These are phyloP conservation scores for Aegilops longissima DNA, from an alignment of 176 grass and related monocot species.

Conservation along the genomic window DNA sequence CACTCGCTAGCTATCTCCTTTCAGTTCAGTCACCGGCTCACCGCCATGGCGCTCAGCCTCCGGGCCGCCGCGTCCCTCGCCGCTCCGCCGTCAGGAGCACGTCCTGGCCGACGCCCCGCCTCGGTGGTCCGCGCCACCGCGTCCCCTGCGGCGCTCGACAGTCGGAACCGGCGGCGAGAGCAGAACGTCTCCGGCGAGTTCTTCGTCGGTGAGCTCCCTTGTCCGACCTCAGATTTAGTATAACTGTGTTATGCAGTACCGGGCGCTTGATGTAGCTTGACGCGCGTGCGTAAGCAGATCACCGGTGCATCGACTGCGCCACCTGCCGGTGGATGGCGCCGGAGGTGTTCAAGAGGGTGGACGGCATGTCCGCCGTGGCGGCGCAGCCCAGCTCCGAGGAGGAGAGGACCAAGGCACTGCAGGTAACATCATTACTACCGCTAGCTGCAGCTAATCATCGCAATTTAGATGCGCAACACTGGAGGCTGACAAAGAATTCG, in stretches of 20 bases:
- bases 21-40: background rate
- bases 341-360: constrained; percentile 66
- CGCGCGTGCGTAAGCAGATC: constrained; percentile 37
- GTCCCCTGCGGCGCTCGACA: background rate
- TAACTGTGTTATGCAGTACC: no score
- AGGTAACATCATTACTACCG: constrained; percentile 35
- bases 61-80: background rate
- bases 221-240: background rate
- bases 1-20: background rate
- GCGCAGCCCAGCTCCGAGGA: constrained; percentile 56
- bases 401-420: constrained; percentile 64
- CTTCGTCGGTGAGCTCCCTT: constrained; percentile 58
- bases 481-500: background rate
- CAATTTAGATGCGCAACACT: background rate
- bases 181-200: constrained; percentile 70
- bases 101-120: background rate
- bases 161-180: constrained; percentile 30
- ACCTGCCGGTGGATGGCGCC: constrained; percentile 98
- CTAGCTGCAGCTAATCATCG: background rate
- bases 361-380: constrained; percentile 60
- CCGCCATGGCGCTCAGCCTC: constrained; percentile 25
- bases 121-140: background rate
- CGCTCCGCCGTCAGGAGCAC: background rate
- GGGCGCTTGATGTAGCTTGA: background rate
- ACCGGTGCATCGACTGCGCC: constrained; percentile 83